Evolutionary conservation across 2,329 filamentous ascomycete species (phyloP), one percentile per base, ranked within the genome.

Genomic region (Xenoacremonium recifei): DNA sequence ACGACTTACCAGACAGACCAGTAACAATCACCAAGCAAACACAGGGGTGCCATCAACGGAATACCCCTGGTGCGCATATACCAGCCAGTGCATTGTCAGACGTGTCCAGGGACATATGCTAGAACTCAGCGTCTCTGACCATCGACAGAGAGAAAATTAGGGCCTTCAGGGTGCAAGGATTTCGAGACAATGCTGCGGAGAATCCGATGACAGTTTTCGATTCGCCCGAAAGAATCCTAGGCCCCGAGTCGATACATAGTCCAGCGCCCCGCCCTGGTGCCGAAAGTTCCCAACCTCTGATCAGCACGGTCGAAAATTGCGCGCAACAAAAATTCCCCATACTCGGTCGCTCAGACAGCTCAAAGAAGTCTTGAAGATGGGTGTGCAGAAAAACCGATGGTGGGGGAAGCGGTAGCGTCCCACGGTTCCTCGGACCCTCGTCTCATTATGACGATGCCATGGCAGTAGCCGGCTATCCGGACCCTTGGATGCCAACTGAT

Each of bases 251-350:
- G 33, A 34, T 32, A 34, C 36, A 41, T 42, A 36, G 36, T 50
- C 42, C 51, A 50, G 44, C 52, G 51, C 42, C 54, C 51, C 50
- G 51, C 44, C 35, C 27, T 36, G 34, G 41, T 40, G 35, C 42
- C 30, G 41, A 44, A 48, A 37, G 42, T 39, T 41, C 51, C 31
- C 35, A 48, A 42, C 37, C 36, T 47, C 49, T 34, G 48, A 51
- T 55, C 52, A 48, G 39, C 46, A 47, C n/a, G n/a, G n/a, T 44
- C 31, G 35, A 34, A 52, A 44, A 44, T 41, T 44, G 45, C 48
- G 41, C 39, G 32, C 40, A 20, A 43, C 45, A 53, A 55, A 45
- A 50, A 44, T 37, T 39, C 38, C 51, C 32, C n/a, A 18, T 34
- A 9, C 16, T 34, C 29, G 13, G 13, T 27, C 13, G 9, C 23